Base-by-base conservation (phyloP, 768 basidiomycete genomes). In the Russula sp. region DNA sequence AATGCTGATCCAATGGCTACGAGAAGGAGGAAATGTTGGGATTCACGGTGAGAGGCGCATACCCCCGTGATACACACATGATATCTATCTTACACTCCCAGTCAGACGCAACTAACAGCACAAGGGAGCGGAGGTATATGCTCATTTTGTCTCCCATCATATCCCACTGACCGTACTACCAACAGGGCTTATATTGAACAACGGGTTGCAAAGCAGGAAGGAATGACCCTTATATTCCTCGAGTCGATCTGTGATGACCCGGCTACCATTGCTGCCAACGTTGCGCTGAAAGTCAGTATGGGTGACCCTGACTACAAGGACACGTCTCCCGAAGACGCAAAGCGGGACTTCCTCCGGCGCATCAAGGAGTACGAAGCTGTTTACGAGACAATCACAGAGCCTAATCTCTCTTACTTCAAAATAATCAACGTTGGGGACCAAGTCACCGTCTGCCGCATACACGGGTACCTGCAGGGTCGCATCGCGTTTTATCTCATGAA, bases 401-500 rank as follows among this genome's bases (percentile, higher is more conserved):
- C 90, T 10, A 84, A 92, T 69, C 81, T 98, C 28, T 92, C 89
- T 26, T 98, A 94, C 75, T 82, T 97, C 65, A 85, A 89, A 69
- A 97, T 99, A 73, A 85, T 87, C 59, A 96, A 99, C 70, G 91
- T 99, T 22, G 97, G 97, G 10, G 86, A 84, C 67, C 88, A 92
- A 74, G 95, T 95, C 59, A 91, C 86, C 0, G 82, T 94, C 54
- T 87, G 84, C 58, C 81, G 88, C 67, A 98, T 99, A 59, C 86
- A 95, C 72, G 95, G 95, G 16, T 99, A 99, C 72, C 77, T 99
- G 64, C 93, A 95, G 72, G 94, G 92, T 80, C 89, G 97, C 40
- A 94, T 99, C 69, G 96, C 94, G 22, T 99, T 96, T 77, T 99
- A 95, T 76, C 80, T 99, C 60, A 98, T 98, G 95, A 98, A 98